phyloP scores from a whole-genome alignment of 2,329 filamentous ascomycete genomes.

The Pochonia chlamydosporia region DNA sequence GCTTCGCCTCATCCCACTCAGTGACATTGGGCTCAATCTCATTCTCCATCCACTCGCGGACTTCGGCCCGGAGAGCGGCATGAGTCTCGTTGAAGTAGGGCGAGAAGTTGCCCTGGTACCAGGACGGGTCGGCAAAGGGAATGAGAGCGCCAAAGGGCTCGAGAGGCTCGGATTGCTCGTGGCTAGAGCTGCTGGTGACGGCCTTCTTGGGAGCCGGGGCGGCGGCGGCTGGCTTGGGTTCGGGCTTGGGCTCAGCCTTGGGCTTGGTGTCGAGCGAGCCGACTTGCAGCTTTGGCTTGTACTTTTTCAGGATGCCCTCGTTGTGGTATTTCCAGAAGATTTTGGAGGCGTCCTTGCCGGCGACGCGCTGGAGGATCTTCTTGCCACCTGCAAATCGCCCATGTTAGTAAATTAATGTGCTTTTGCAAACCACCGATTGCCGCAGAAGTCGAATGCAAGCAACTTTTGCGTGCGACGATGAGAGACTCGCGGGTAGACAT shows the following conservation, averaged over 20 bases:
- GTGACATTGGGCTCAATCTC: constrained; percentile 87
- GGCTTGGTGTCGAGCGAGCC: constrained; percentile 88
- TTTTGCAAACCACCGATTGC: no score
- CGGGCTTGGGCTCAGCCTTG: constrained; percentile 49
- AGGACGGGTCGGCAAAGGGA: constrained; percentile 85
- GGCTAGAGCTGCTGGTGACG: constrained; percentile 23
- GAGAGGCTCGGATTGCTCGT: constrained; percentile 60
- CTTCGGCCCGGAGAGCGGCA: constrained; percentile 81
- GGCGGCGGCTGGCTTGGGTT: constrained; percentile 26
- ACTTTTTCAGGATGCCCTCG: constrained; percentile 83
- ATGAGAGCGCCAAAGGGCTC: constrained; percentile 83
- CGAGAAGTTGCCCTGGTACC: constrained; percentile 94
- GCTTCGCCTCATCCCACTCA: constrained; percentile 95
- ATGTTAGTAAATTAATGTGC: background rate
- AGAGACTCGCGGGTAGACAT: constrained; percentile 21
- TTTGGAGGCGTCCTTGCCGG: constrained; percentile 61
- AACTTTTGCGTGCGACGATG: background rate
- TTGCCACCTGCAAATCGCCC: constrained; percentile 44
- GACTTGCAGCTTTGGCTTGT: constrained; percentile 68
- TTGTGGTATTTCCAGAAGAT: constrained; percentile 76
- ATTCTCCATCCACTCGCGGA: constrained; percentile 85
- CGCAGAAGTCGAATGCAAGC: background rate
- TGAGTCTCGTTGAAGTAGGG: constrained; percentile 96
- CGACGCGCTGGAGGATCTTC: constrained; percentile 59
- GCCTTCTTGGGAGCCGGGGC: constrained; percentile 23